phyloP scores from a whole-genome alignment of 208 protist species.

The Wallacemonas sp. region DNA sequence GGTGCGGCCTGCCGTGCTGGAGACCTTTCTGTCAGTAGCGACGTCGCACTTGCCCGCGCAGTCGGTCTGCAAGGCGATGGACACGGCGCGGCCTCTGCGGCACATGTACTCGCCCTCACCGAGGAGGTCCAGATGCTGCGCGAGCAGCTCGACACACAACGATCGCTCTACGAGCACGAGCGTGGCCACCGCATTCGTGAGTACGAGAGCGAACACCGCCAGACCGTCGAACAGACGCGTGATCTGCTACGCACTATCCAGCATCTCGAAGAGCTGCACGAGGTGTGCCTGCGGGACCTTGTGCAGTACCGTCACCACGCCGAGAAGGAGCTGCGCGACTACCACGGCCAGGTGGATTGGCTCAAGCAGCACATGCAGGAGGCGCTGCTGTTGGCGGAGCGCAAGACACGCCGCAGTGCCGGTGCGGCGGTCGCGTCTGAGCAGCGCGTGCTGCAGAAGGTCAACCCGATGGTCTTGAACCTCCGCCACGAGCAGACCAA shows the following conservation, averaged over 20 bases:
- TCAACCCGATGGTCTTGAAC: not conserved
- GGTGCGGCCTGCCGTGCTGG: too few relatives aligned
- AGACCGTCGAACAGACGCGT: slow-evolving; percentile 27
- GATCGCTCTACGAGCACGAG: slow-evolving; percentile 58
- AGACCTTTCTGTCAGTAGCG: not conserved
- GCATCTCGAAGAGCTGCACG: slow-evolving; percentile 52
- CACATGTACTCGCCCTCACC: slow-evolving; percentile 45
- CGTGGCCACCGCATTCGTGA: slow-evolving; percentile 35
- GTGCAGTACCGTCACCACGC: slow-evolving; percentile 51
- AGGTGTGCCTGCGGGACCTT: slow-evolving; percentile 54
- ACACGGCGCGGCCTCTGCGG: not conserved
- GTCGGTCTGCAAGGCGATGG: slow-evolving; percentile 7
- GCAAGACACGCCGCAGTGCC: slow-evolving; percentile 36
- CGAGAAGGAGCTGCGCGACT: slow-evolving; percentile 41
- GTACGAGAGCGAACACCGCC: slow-evolving; percentile 35
- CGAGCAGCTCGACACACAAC: slow-evolving; percentile 67
- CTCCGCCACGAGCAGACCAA: slow-evolving; percentile 32
- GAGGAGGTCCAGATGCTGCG: slow-evolving; percentile 59
- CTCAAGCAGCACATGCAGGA: slow-evolving; percentile 40
- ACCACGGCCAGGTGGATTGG: slow-evolving; percentile 43
- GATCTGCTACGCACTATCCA: slow-evolving; percentile 37
- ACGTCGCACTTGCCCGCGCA: slow-evolving; percentile 13
- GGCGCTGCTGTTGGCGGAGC: slow-evolving; percentile 30
- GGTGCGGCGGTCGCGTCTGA: slow-evolving; percentile 29
- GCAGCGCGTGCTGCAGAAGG: slow-evolving; percentile 16